Evolutionary conservation across 768 basidiomycete species (phyloP).

Genomic region (Gloeopeniophorella convolvens): DNA sequence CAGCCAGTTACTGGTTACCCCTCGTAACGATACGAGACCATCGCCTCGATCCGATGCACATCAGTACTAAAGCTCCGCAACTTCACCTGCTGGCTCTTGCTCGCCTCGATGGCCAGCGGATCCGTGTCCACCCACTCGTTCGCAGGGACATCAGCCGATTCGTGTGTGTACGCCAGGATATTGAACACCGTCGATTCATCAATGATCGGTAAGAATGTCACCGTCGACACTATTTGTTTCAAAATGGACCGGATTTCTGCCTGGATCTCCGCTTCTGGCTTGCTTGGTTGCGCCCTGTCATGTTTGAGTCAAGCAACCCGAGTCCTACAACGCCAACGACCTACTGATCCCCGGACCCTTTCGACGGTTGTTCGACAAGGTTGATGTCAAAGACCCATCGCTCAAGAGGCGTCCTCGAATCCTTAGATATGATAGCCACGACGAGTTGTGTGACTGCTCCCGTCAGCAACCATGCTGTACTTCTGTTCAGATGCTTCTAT

Average conservation of each 20-base stretch:
- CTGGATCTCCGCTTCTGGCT: slow-evolving; percentile 86
- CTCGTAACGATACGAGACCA: slow-evolving; percentile 96
- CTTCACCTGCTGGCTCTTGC: slow-evolving; percentile 91
- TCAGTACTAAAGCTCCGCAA: slow-evolving; percentile 96
- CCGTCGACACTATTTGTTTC: slow-evolving; percentile 96
- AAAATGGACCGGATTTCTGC: slow-evolving; percentile 96
- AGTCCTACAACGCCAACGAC: slow-evolving; percentile 8
- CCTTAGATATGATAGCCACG: slow-evolving; percentile 92
- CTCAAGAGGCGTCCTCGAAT: slow-evolving; percentile 85
- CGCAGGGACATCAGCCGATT: slow-evolving; percentile 85
- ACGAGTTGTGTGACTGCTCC: slow-evolving; percentile 92
- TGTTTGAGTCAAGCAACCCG: slow-evolving; percentile 1
- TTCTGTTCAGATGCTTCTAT: slow-evolving; percentile 6
- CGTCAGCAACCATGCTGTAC: slow-evolving; percentile 85
- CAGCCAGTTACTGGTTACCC: slow-evolving; percentile 36
- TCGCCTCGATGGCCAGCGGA: slow-evolving; percentile 85
- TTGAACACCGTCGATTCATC: slow-evolving; percentile 97
- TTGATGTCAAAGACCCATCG: slow-evolving; percentile 98
- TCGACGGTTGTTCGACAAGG: slow-evolving; percentile 58
- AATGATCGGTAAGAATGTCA: slow-evolving; percentile 93
- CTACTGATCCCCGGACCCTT: slow-evolving; percentile 42
- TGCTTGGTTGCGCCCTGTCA: slow-evolving; percentile 42
- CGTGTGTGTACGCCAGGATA: slow-evolving; percentile 90
- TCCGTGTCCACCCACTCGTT: slow-evolving; percentile 97
- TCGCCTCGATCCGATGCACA: slow-evolving; percentile 94